Base-by-base conservation (phyloP, 2,329 filamentous ascomycete species). In the Trichoderma sp. region DNA sequence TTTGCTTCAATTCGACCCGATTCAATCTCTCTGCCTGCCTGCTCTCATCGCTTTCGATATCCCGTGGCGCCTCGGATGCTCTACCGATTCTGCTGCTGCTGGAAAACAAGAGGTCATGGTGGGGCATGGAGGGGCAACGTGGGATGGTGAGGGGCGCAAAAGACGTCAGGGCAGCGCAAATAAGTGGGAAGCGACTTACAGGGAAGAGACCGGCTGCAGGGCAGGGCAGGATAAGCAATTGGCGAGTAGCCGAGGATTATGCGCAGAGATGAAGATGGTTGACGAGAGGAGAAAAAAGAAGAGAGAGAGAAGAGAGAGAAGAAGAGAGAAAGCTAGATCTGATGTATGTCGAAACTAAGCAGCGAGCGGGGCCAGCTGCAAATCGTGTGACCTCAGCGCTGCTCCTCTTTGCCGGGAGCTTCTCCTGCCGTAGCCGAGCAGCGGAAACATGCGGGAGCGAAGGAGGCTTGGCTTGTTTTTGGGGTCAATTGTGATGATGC, bases 361-460 rank as follows among this genome's bases (percentile, higher is more conserved):
- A 49, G 21, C 10, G 49, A 34, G 59, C 59, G 51, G 59, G 67
- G 59, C 67, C 32, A 4, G 51, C 63, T 43, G 34, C 63, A 21
- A 55, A 54, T 49, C 63, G 63, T 66, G 63, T 66, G 63, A 66
- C 63, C 63, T 66, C 63, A 59, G 51, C 39, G 39, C 37, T 26
- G 51, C 63, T 66, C 63, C 63, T 56, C 37, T 55, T 75, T 76
- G 71, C 75, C 76, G 76, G 73, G 73, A 66, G 55, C 67, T 69
- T 63, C 70, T 73, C 75, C 74, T 77, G 66, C 71, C 71, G 70
- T 74, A 76, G 75, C 75, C 76, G 76, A 77, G 68, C 49, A 32
- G 75, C 76, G 76, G 76, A 74, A 77, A 77, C 75, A 77, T 77
- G 75, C 76, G 76, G 76, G 74, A 77, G 18, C 39, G 39, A 43